Percentiles rank a stretch among this genome's conserved stretches.
phyloP scores from a whole-genome alignment of 331 rosid species.

The Stylosanthes scabra region DNA sequence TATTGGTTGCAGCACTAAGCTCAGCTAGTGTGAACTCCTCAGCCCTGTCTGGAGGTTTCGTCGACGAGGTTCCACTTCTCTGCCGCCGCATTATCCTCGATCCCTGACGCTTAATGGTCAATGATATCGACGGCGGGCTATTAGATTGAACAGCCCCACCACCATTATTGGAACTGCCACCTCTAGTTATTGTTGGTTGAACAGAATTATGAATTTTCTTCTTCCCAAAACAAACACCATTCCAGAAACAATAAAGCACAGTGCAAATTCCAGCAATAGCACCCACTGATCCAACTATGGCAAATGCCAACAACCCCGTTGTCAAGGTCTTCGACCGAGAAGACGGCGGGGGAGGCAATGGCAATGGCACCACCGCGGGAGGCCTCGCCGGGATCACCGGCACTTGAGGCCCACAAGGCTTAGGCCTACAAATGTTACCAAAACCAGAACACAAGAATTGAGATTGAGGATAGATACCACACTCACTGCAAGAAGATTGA shows the following conservation, averaged over 20 bases:
- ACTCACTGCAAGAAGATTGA: conserved; percentile 58
- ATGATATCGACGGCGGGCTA: conserved; percentile 79
- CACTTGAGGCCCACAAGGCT: conserved; percentile 46
- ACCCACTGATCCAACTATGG: conserved; percentile 85
- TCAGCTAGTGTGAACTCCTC: conserved; percentile 83
- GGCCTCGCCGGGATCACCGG: conserved; percentile 10
- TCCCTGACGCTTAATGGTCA: conserved; percentile 77
- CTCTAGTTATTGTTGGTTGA: conserved; percentile 91
- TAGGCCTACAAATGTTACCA: conserved; percentile 64
- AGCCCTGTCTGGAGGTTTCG: conserved; percentile 75
- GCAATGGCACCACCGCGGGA: neutral
- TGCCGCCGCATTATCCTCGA: conserved; percentile 92
- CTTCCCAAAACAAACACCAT: conserved; percentile 85
- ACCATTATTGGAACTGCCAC: conserved; percentile 61
- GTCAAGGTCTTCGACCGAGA: conserved; percentile 52
- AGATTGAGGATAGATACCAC: conserved; percentile 64
- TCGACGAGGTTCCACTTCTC: conserved; percentile 90
- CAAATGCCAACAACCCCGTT: conserved; percentile 76
- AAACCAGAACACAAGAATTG: conserved; percentile 56
- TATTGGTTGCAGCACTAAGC: conserved; percentile 73
- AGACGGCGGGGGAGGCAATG: neutral
- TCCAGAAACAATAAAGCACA: conserved; percentile 72
- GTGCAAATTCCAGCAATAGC: conserved; percentile 74
- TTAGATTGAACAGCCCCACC: conserved; percentile 44
- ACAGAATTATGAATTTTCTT: conserved; percentile 91